Base-by-base conservation (phyloP, 2,329 filamentous ascomycete genomes). In the Colletotrichum sidae region DNA sequence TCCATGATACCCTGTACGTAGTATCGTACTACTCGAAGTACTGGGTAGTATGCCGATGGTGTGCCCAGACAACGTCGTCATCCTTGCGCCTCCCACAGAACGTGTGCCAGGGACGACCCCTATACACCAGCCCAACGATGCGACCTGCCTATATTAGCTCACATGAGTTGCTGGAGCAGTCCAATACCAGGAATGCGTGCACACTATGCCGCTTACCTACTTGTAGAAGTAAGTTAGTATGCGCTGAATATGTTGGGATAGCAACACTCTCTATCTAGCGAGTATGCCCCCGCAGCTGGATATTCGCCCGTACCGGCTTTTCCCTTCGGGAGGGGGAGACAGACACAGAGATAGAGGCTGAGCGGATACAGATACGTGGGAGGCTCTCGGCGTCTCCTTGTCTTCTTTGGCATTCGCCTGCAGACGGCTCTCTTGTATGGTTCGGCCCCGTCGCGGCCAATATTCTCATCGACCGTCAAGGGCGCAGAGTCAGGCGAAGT, bases 131-230 rank as follows among this genome's bases (percentile, higher is more conserved):
- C 13, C 12, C 15, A 25, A 41, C 39, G 52, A 62, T 53, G 37
- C 35, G 42, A 62, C 62, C 62, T 56, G 46, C 58, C 62, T 56
- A 49, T 55, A 56, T 10, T 35, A 52, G 58, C 59, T 42, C 37
- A 37, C 37, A 17, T 42, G 57, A 55, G 46, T 49, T 55, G 11
- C 46, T 25, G 46, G 46, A 41, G n/a, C 35, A 38, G 17, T 51
- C 17, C 25, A 25, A 5, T 25, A 25, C 25, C 25, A 25, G 25
- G 25, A 5, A 25, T 5, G 25, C 25, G 25, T 25, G 25, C 25
- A 25, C 4, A 25, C 25, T 25, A 5, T 25, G 25, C 25, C 4
- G 25, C 25, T 25, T 5, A 25, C 25, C 4, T 25, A 25, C 25
- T 25, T 25, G 25, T 25, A 25, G 25, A 25, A 25, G 25, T 25